Base-by-base conservation (phyloP, 2,329 filamentous ascomycete genomes). In the Trichophyton benhamiae region DNA sequence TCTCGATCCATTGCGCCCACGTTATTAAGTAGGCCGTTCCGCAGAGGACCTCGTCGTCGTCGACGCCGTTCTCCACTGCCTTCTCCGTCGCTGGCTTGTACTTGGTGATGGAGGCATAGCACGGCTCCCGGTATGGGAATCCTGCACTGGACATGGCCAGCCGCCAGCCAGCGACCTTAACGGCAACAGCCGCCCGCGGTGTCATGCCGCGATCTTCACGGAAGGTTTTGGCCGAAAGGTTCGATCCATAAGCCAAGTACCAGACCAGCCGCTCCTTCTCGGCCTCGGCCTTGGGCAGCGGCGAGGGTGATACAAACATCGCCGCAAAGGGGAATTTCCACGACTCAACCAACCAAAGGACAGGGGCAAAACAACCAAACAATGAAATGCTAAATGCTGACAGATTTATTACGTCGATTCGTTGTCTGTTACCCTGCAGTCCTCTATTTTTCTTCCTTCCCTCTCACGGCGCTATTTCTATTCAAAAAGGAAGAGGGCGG, bases 241-340 rank as follows among this genome's bases (percentile, higher is more conserved):
- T 68, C 2, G 66, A 68, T 46, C 66, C 66, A 46, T 68, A 67
- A 11, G 66, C 66, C 25, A 67, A 63, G 48, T 68, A 67, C 66
- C 66, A 67, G 5, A 68, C 52, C 30, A 33, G 7, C 27, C 52
- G 27, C 20, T 57, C 52, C 22, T n/a, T 20, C 15, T 1, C 52
- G 7, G 13, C 11, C 27, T 57, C 52, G 52, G 36, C 15, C 36
- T 57, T 48, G 17, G 44, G 44, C 9, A 48, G 44, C 44, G 20
- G 44, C 44, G 44, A 20, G n/a, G 44, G 44, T 25, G n/a, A 20
- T 20, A 48, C 44, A 48, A 22, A 20, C 44, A 48, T 48, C 5
- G n/a, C 44, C 20, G n/a, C n/a, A 48, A 48, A 48, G n/a, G 44
- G 44, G 44, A 20, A 48, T 48, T 9, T 48, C 17, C 15, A 48